A percentile compares a stretch with the other conserved stretches of the same genome.
Evolutionary conservation across 2,329 filamentous ascomycete species (phyloP).

Genomic region (Cadophora luteo-olivacea): DNA sequence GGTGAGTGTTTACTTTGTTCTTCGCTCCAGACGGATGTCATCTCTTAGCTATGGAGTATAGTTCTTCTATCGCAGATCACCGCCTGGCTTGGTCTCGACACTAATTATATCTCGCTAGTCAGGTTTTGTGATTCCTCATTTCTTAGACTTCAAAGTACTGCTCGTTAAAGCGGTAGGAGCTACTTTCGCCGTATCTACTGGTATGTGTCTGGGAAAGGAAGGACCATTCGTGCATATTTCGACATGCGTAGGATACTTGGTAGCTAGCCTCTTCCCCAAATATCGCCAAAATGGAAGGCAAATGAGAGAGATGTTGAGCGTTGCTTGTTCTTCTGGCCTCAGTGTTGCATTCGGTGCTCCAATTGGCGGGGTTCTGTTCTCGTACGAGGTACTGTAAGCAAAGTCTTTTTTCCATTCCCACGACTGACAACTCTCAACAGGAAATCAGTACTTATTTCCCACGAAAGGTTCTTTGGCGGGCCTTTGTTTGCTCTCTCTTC

Average conservation of each 20-base stretch:
- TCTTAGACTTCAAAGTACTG: slow-evolving; percentile 61
- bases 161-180: slow-evolving; percentile 64
- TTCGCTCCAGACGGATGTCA: not conserved
- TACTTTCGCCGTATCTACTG: slow-evolving; percentile 62
- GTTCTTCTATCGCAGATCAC: not conserved
- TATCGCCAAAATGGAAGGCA: slow-evolving; percentile 63
- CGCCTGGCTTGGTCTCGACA: not conserved
- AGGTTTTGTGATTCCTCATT: slow-evolving; percentile 65
- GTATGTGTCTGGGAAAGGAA: slow-evolving; percentile 67
- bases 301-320: slow-evolving; percentile 63
- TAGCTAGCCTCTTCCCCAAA: slow-evolving; percentile 59
- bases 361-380: slow-evolving; percentile 66
- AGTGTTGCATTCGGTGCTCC: slow-evolving; percentile 67
- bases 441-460: slow-evolving; percentile 68
- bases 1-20: slow-evolving; percentile 38
- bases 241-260: slow-evolving; percentile 61
- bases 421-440: slow-evolving; percentile 34
- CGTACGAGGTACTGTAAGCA: slow-evolving; percentile 51
- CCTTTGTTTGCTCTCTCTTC: slow-evolving; percentile 62
- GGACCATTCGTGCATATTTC: slow-evolving; percentile 68
- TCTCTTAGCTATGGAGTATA: not conserved
- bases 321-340: slow-evolving; percentile 61
- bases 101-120: slow-evolving; percentile 40
- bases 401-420: not conserved
- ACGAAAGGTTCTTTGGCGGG: slow-evolving; percentile 62